Evolutionary conservation across 305 asterid genomes (phyloP).

Genomic region (Solanum chacoense): DNA sequence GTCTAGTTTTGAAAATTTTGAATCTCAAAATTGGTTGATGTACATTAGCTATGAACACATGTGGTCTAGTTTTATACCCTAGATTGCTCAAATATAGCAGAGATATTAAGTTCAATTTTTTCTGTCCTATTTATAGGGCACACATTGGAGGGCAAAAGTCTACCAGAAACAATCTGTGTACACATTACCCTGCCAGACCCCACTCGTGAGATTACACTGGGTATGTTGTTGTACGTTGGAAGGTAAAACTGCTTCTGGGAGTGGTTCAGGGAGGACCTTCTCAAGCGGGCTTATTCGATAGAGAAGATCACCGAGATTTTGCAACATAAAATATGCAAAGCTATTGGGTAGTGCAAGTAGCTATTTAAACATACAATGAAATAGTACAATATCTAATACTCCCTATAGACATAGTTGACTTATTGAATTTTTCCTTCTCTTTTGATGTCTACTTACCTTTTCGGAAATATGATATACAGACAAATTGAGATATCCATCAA

Average conservation of each 20-base stretch:
- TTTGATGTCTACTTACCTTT: not conserved
- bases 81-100: not conserved
- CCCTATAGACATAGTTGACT: not conserved
- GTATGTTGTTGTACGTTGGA: not conserved
- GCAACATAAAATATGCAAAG: not conserved
- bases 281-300: not conserved
- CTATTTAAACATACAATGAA: not conserved
- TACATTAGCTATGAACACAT: not conserved
- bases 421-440: not conserved
- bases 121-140: not conserved
- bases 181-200: not conserved
- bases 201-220: not conserved
- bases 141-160: not conserved
- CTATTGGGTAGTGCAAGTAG: not conserved
- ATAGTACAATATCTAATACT: not conserved
- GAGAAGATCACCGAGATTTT: not conserved
- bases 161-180: not conserved
- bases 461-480: not conserved
- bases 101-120: not conserved
- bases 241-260: not conserved
- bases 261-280: not conserved
- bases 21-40: not conserved
- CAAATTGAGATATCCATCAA: not conserved
- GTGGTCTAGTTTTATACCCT: not conserved
- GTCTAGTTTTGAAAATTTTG: not conserved